These are phyloP conservation scores for Xylariaceae sp. DNA, from an alignment of 2,329 filamentous ascomycete genomes.

Conservation along the genomic window DNA sequence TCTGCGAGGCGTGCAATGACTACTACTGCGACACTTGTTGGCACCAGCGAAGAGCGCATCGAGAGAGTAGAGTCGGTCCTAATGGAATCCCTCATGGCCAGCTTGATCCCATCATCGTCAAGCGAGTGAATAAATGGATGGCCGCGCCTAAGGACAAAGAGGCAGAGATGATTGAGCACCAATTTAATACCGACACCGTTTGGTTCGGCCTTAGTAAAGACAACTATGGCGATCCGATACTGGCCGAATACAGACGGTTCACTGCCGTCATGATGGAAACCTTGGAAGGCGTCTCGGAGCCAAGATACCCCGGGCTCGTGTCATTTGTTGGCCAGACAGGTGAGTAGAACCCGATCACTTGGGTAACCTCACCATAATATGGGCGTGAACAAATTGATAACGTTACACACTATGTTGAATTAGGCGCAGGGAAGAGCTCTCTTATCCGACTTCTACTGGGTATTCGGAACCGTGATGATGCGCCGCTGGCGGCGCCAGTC, in stretches of 20 bases:
- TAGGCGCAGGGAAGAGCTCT: background rate
- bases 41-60: background rate
- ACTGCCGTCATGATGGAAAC: conserved; percentile 1
- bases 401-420: too few species aligned
- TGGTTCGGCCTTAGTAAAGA: conserved; percentile 1
- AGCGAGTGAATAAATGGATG: background rate
- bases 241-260: conserved; percentile 1
- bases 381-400: too few species aligned
- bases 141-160: background rate
- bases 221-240: background rate
- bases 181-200: background rate
- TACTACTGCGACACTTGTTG: background rate
- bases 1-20: conserved; percentile 2
- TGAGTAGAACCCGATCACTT: too few species aligned
- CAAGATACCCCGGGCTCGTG: background rate
- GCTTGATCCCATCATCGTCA: background rate
- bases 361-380: too few species aligned
- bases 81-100: background rate
- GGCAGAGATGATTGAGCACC: background rate
- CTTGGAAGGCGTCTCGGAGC: background rate
- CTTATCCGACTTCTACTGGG: background rate
- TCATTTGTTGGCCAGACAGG: conserved; percentile 3
- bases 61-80: background rate
- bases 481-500: background rate
- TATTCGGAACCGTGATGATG: background rate